Evolutionary conservation across 225 moss, liverwort and hornwort genomes (phyloP).

Genomic region (Climacium dendroides): DNA sequence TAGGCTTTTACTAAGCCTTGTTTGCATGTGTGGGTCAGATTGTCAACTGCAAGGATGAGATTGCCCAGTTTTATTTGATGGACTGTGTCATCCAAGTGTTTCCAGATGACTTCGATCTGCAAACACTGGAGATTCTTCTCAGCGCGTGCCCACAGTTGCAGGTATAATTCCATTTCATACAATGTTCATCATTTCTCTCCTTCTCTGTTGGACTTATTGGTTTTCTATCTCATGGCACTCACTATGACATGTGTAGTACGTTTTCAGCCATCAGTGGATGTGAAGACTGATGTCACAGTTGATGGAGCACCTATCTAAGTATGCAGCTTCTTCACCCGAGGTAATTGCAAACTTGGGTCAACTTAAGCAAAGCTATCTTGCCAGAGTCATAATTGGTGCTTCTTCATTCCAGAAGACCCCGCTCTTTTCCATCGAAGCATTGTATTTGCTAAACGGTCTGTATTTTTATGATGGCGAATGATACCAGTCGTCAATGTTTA

Average conservation of each 20-base stretch:
- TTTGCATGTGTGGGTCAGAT: slow-evolving; percentile 58
- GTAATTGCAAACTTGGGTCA: slow-evolving; percentile 18
- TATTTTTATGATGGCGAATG: not conserved
- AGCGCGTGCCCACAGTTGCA: slow-evolving; percentile 90
- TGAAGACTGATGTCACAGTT: slow-evolving; percentile 95
- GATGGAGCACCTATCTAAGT: slow-evolving; percentile 93
- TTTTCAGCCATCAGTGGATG: slow-evolving; percentile 75
- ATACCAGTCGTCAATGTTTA: not conserved
- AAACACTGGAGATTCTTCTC: slow-evolving; percentile 91
- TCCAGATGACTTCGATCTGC: slow-evolving; percentile 94
- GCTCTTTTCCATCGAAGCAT: not conserved
- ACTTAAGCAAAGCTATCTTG: not conserved
- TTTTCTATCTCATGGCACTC: not conserved
- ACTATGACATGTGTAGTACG: not conserved
- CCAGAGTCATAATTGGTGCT: not conserved
- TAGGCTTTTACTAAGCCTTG: no score
- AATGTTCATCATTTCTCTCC: not conserved
- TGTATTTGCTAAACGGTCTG: not conserved
- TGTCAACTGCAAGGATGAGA: slow-evolving; percentile 92
- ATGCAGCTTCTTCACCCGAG: slow-evolving; percentile 86
- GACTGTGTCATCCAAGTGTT: slow-evolving; percentile 99
- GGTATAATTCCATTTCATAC: slow-evolving; percentile 6
- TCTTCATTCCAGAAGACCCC: not conserved
- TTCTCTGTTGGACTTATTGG: not conserved
- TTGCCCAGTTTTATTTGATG: slow-evolving; percentile 98